These are phyloP conservation scores for Solanum hybrid DNA, from an alignment of 305 asterid genomes.

Conservation along the genomic window DNA sequence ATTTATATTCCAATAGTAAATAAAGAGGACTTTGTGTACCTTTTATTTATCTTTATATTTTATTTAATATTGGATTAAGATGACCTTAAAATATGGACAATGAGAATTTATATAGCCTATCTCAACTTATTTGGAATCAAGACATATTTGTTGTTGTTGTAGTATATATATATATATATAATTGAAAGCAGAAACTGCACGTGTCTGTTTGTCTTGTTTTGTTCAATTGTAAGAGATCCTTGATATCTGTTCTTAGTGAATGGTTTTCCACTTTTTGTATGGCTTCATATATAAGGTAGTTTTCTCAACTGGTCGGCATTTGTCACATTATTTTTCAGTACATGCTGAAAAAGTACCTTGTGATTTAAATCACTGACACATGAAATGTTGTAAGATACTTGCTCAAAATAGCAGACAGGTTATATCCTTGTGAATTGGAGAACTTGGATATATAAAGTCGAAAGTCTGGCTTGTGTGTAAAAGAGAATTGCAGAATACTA, in stretches of 20 bases:
- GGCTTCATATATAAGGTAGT: not conserved
- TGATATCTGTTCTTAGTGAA: not conserved
- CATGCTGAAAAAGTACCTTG: not conserved
- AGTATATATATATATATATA: not conserved
- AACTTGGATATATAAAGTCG: not conserved
- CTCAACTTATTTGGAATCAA: not conserved
- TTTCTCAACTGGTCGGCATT: not conserved
- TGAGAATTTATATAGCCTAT: not conserved
- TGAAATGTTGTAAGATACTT: not conserved
- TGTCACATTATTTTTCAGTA: not conserved
- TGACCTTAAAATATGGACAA: not conserved
- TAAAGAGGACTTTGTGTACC: not conserved
- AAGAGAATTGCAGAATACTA: not conserved
- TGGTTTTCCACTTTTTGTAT: not conserved
- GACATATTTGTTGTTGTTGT: not conserved
- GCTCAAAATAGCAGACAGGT: not conserved
- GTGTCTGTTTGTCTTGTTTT: not conserved
- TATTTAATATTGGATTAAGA: not conserved
- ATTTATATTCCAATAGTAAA: not conserved
- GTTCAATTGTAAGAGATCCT: not conserved
- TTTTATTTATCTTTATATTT: not conserved
- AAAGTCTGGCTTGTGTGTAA: not conserved
- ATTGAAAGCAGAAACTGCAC: not conserved
- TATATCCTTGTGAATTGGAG: not conserved
- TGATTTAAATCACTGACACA: not conserved